These are phyloP conservation scores for Wickerhamomyces ciferrii DNA, from an alignment of 805 yeast species.

Conservation along the genomic window DNA sequence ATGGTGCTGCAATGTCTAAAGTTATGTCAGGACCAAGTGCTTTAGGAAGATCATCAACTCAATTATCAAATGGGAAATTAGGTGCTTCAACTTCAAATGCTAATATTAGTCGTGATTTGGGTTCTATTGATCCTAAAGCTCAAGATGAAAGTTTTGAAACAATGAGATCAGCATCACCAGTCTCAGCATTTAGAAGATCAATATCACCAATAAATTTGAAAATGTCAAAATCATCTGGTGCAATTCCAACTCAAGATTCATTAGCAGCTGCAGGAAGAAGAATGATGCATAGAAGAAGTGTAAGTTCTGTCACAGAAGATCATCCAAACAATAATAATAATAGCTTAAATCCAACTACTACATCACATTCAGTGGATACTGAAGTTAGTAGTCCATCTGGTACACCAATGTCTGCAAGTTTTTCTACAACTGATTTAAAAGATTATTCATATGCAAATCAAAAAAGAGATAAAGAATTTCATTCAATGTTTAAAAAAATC, in stretches of 20 bases:
- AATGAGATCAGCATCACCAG: constrained; percentile 8
- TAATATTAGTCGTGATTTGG: constrained; percentile 6
- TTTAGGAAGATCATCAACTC: neutral
- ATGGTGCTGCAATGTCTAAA: neutral
- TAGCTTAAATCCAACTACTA: neutral
- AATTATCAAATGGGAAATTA: neutral
- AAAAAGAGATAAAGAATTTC: constrained; percentile 72
- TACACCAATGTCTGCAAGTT: neutral
- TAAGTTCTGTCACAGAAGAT: neutral
- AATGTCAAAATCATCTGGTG: neutral
- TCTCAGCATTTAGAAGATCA: constrained; percentile 8
- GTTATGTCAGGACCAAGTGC: neutral
- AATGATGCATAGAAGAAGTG: neutral
- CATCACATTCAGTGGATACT: neutral
- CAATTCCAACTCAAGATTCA: neutral
- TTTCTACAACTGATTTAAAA: constrained; percentile 7
- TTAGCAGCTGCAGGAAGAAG: neutral
- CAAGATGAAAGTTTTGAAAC: neutral
- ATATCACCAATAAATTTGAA: constrained; percentile 8
- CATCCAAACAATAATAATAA: too few relatives aligned
- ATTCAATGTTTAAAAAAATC: constrained; percentile 61
- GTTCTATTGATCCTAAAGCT: constrained; percentile 7
- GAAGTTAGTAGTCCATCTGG: constrained; percentile 1
- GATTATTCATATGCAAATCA: constrained; percentile 39
- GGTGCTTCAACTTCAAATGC: too few relatives aligned